phyloP scores from a whole-genome alignment of 768 basidiomycete species.

The Lactarius sanguifluus region DNA sequence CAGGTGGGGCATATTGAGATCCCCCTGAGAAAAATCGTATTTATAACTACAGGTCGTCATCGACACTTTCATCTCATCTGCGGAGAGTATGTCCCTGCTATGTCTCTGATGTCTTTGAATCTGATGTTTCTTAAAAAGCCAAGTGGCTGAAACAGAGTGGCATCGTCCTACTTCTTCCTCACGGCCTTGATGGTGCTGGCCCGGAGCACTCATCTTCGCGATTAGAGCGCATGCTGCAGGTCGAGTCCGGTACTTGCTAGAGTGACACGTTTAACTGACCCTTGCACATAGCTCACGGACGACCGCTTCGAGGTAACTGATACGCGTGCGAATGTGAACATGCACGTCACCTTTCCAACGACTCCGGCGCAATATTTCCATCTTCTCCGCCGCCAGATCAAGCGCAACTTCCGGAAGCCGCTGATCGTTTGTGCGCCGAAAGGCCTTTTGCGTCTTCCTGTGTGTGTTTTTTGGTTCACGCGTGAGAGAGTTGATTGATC shows the following conservation, averaged over 20 bases:
- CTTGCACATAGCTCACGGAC: conserved; percentile 64
- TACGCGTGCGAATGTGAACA: conserved; percentile 60
- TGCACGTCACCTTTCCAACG: conserved; percentile 83
- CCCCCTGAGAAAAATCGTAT: neutral
- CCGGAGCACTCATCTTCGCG: conserved; percentile 91
- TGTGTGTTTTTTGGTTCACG: conserved; percentile 37
- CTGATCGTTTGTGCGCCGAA: conserved; percentile 85
- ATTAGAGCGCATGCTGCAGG: conserved; percentile 89
- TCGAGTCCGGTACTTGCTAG: conserved; percentile 31
- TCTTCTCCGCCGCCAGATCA: conserved; percentile 81
- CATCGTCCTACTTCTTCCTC: conserved; percentile 80
- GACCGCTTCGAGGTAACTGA: conserved; percentile 51
- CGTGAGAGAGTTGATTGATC: conserved; percentile 1
- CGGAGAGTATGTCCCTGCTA: conserved; percentile 60
- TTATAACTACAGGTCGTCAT: conserved; percentile 61
- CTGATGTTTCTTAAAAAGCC: conserved; percentile 44
- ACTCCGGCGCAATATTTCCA: conserved; percentile 95
- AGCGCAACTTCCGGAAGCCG: conserved; percentile 84
- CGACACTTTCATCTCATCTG: conserved; percentile 83
- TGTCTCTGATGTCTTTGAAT: conserved; percentile 8
- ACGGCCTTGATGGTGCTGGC: conserved; percentile 90
- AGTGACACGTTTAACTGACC: conserved; percentile 10
- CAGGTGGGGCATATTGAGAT: conserved; percentile 43
- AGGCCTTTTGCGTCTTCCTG: conserved; percentile 72
- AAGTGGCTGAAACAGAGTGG: conserved; percentile 95